Base-by-base conservation (phyloP, 805 yeast species). In the Ogataea salicorniae region DNA sequence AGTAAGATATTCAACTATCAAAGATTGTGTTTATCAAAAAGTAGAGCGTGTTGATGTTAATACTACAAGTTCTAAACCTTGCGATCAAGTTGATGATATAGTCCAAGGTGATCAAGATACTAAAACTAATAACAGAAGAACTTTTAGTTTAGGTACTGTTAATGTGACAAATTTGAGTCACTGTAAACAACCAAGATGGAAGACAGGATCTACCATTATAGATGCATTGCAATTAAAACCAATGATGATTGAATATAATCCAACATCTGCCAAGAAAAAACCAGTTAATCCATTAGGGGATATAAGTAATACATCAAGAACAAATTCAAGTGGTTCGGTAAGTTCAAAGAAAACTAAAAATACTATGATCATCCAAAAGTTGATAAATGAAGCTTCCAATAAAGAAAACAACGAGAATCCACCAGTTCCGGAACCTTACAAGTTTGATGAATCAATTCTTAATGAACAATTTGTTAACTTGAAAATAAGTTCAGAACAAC, bases 311-410 rank as follows among this genome's bases (percentile, higher is more conserved):
- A 53, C 52, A 20, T 41, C 45, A 14, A 38, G 29, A 22, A 26
- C 45, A 17, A 15, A 15, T 15, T 34, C 43, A 29, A 29, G 41
- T 31, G 42, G 15, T 22, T 43, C 42, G 13, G 9, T 3, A 15
- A n/a, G n/a, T 23, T 33, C 16, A 16, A 44, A 48, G 5, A 47
- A 41, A 18, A 52, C 46, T 1, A 38, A 53, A 1, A 51, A 56
- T 2, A 61, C 55, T 4, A 40, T 61, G 5, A 64, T 74, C 34
- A 47, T 51, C 0, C 59, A 52, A 1, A 57, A 55, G 15, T 48
- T 79, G 23, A 49, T 61, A 33, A 44, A 49, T 26, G 82, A 77
- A 57, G 51, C 76, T 16, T 48, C 45, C 33, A 42, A 53, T 20
- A 49, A 50, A 35, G 55, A 54, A 34, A 48, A 51, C 41, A 69